Conservation (phyloP, 805 yeast species). For the Kazachstania martiniae region DNA sequence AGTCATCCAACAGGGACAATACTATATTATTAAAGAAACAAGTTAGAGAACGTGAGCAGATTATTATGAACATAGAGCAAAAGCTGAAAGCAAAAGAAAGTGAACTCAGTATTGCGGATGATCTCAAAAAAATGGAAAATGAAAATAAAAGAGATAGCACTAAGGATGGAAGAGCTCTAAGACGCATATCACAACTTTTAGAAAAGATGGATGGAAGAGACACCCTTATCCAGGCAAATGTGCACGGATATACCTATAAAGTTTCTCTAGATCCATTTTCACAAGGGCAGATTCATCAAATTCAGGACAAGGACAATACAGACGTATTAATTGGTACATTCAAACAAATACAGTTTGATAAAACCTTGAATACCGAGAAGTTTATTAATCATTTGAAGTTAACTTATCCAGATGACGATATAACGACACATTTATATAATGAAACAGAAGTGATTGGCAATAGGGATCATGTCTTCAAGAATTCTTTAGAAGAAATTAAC, state of each 20-base stretch:
- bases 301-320: slow-evolving; percentile 12
- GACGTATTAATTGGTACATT: slow-evolving; percentile 21
- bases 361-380: slow-evolving; percentile 7
- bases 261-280: slow-evolving; percentile 12
- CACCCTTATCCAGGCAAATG: slow-evolving; percentile 1
- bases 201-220: slow-evolving; percentile 4
- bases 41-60: slow-evolving; percentile 4
- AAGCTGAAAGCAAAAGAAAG: slow-evolving; percentile 1
- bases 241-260: slow-evolving; percentile 19
- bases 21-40: slow-evolving; percentile 10
- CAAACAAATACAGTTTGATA: slow-evolving; percentile 7
- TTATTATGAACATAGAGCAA: slow-evolving; percentile 1
- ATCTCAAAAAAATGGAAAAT: slow-evolving; percentile 1
- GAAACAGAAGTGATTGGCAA: slow-evolving; percentile 11
- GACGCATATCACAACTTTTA: slow-evolving; percentile 6
- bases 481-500: slow-evolving; percentile 24
- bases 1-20: no score
- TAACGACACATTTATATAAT: slow-evolving; percentile 17
- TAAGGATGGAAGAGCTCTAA: slow-evolving; percentile 1
- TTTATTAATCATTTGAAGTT: slow-evolving; percentile 16
- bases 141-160: neutral
- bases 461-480: slow-evolving; percentile 14
- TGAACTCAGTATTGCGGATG: slow-evolving; percentile 1
- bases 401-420: slow-evolving; percentile 16
- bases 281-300: slow-evolving; percentile 15